phyloP scores from a whole-genome alignment of 495 filamentous ascomycete genomes.

The Penicillium bialowiezense region DNA sequence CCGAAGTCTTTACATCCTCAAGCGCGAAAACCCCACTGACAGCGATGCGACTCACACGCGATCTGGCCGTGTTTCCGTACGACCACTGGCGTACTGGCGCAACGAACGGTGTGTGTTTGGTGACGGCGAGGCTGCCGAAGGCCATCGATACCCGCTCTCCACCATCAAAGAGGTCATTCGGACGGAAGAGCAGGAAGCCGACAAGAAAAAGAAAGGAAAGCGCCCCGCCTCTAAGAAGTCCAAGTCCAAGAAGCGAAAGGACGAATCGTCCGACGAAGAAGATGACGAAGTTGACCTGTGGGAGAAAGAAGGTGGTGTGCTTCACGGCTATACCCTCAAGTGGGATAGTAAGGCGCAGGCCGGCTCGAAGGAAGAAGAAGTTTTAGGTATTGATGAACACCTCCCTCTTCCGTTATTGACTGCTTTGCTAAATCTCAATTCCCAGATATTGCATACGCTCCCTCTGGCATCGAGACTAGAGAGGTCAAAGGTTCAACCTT shows the following conservation, averaged over 20 bases:
- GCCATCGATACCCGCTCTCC: constrained; percentile 55
- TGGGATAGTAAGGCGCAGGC: constrained; percentile 54
- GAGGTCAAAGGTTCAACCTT: constrained; percentile 75
- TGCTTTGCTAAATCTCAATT: constrained; percentile 10
- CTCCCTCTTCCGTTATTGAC: background rate
- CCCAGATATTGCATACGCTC: constrained; percentile 72
- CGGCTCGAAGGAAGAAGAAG: constrained; percentile 54
- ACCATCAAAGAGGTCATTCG: constrained; percentile 74
- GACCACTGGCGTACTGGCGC: constrained; percentile 83
- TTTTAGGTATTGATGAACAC: constrained; percentile 54
- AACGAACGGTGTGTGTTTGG: constrained; percentile 75
- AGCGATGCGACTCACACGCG: constrained; percentile 48
- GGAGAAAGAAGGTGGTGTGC: constrained; percentile 58
- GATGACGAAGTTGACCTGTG: constrained; percentile 55
- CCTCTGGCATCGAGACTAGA: constrained; percentile 67
- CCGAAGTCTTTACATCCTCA: constrained; percentile 67
- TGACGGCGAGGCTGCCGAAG: constrained; percentile 50
- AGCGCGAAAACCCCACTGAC: constrained; percentile 61
- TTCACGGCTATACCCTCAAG: constrained; percentile 54
- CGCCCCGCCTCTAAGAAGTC: constrained; percentile 31
- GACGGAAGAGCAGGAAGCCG: constrained; percentile 58
- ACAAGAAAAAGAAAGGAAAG: constrained; percentile 32
- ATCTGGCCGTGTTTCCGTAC: constrained; percentile 57
- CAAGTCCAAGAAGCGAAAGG: constrained; percentile 32
- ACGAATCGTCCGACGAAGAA: constrained; percentile 43